These are phyloP conservation scores for Aspergillus hancockii DNA, from an alignment of 495 filamentous ascomycete species.

Conservation along the genomic window DNA sequence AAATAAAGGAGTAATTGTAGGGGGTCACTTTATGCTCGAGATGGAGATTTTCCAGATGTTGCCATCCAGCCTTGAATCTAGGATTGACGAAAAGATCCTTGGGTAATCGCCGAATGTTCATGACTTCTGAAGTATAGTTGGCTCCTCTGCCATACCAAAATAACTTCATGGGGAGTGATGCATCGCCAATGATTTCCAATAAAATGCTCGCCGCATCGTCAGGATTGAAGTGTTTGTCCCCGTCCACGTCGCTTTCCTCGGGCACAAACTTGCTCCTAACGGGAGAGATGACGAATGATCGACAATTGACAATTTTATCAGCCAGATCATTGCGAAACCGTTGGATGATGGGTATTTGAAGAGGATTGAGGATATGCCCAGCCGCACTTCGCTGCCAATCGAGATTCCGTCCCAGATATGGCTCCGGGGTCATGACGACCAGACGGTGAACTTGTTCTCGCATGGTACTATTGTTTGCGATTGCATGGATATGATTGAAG, in stretches of 20 bases:
- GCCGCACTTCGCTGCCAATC: constrained; percentile 13
- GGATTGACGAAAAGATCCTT: constrained; percentile 10
- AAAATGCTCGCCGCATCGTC: constrained; percentile 13
- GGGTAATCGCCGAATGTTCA: constrained; percentile 12
- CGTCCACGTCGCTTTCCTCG: neutral
- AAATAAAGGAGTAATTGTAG: constrained; percentile 12
- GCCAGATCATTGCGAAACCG: constrained; percentile 8
- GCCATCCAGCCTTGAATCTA: constrained; percentile 8
- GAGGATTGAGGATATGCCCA: constrained; percentile 7
- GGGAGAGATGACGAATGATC: constrained; percentile 15
- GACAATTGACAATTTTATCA: constrained; percentile 5
- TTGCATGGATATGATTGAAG: constrained; percentile 11
- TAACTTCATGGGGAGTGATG: constrained; percentile 8
- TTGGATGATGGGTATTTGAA: constrained; percentile 5
- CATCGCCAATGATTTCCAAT: constrained; percentile 8
- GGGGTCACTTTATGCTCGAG: constrained; percentile 14
- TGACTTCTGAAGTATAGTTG: constrained; percentile 9
- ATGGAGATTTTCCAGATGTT: constrained; percentile 8
- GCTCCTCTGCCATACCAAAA: constrained; percentile 16
- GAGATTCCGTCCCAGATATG: constrained; percentile 10
- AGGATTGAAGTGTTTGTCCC: constrained; percentile 2
- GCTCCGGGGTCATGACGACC: constrained; percentile 14
- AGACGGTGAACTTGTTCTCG: constrained; percentile 8
- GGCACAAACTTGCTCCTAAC: neutral
- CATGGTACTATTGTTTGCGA: constrained; percentile 10